A percentile compares a stretch with the other conserved stretches of the same genome.
phyloP scores from a whole-genome alignment of 345 rosid species.

The Hypericum androsaemum region DNA sequence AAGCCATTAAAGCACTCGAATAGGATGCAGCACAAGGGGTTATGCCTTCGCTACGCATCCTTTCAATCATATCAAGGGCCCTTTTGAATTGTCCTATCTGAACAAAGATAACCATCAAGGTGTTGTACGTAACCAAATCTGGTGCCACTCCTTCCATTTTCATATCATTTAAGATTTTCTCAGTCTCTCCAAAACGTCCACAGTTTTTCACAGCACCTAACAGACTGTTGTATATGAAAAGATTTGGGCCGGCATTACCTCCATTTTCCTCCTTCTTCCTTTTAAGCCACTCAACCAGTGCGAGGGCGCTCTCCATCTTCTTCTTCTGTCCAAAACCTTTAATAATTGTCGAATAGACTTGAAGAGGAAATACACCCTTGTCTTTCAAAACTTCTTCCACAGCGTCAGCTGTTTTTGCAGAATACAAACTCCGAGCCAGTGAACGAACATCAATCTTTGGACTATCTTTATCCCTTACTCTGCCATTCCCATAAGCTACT shows the following conservation, averaged over 20 bases:
- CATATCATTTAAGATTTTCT: conserved; percentile 58
- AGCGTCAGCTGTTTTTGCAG: conserved; percentile 60
- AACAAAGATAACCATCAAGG: conserved; percentile 58
- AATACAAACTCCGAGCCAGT: conserved; percentile 42
- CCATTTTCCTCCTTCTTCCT: conserved; percentile 55
- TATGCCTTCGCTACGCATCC: conserved; percentile 46
- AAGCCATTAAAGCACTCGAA: conserved; percentile 68
- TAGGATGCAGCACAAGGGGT: conserved; percentile 62
- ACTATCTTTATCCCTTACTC: conserved; percentile 17
- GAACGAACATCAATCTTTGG: conserved; percentile 45
- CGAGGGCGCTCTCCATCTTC: conserved; percentile 48
- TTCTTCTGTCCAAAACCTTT: conserved; percentile 63
- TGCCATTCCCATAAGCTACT: conserved; percentile 3
- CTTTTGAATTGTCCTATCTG: conserved; percentile 44
- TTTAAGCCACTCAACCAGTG: conserved; percentile 78
- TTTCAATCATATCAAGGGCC: conserved; percentile 60
- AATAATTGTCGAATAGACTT: conserved; percentile 58
- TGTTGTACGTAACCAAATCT: conserved; percentile 65
- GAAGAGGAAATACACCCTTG: conserved; percentile 51
- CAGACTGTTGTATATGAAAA: conserved; percentile 63
- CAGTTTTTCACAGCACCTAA: conserved; percentile 65
- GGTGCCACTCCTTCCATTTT: conserved; percentile 49
- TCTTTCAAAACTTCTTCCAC: conserved; percentile 64
- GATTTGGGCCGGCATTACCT: conserved; percentile 47
- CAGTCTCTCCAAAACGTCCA: conserved; percentile 31